A percentile compares a stretch with the other conserved stretches of the same genome.
These are phyloP conservation scores for Lachnellula occidentalis DNA, from an alignment of 2,329 filamentous ascomycete species.

Conservation along the genomic window DNA sequence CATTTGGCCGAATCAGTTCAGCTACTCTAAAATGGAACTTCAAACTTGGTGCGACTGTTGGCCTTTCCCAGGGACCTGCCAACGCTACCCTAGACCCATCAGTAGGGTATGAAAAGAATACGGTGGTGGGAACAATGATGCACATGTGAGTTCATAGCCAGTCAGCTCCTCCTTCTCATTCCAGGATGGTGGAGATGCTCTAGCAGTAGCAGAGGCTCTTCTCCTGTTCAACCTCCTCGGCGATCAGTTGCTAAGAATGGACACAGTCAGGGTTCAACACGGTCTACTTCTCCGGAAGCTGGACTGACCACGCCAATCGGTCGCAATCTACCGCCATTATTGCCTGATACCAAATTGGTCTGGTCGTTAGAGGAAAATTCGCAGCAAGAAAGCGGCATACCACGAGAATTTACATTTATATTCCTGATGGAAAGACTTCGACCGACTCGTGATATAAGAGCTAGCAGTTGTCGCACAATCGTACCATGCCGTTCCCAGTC, in stretches of 20 bases:
- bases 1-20: conserved; percentile 31
- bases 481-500: neutral
- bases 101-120: conserved; percentile 16
- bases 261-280: conserved; percentile 19
- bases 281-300: conserved; percentile 1
- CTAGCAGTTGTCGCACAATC: neutral
- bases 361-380: conserved; percentile 46
- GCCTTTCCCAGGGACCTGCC: conserved; percentile 38
- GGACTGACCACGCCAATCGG: neutral
- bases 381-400: conserved; percentile 43
- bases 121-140: conserved; percentile 21
- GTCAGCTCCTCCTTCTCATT: neutral
- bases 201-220: neutral
- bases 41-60: conserved; percentile 31
- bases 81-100: conserved; percentile 11
- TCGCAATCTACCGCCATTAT: neutral
- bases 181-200: neutral
- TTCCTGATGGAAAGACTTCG: conserved; percentile 35
- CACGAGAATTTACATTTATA: conserved; percentile 46
- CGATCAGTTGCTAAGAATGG: neutral
- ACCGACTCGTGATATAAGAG: neutral
- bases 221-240: neutral
- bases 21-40: conserved; percentile 23
- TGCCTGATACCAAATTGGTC: conserved; percentile 33
- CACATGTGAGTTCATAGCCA: conserved; percentile 17